Base-by-base conservation (phyloP, 2,329 filamentous ascomycete species). In the Decorospora gaudefroyi region DNA sequence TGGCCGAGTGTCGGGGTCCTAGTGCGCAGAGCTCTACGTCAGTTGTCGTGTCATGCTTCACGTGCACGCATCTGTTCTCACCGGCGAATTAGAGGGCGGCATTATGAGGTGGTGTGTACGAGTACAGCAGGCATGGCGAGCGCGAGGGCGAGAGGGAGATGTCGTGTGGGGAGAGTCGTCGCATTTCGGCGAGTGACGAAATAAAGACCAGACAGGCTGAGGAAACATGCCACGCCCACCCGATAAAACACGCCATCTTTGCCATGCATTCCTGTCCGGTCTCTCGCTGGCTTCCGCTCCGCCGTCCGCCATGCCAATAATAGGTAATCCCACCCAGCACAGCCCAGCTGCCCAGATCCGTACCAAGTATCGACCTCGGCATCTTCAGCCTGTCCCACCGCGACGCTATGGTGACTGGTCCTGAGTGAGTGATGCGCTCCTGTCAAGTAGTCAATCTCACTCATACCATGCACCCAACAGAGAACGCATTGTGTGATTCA, bases 71-170 rank as follows among this genome's bases (percentile, higher is more conserved):
- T 22, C n/a, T 22, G 36, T 46, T 11, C 55, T 55, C 43, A 58
- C 55, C 55, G 64, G 59, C 42, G 59, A 65, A 59, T 66, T 67
- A 50, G 67, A 60, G 42, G 67, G 68, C 55, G 68, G 68, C 67
- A 69, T 69, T 45, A 42, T 35, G 32, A 42, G 38, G 33, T 33
- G 46, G 48, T 42, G 44, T 36, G 51, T 42, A 45, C 43, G 44
- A 36, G 51, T 42, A 45, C 51, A 47, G 40, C 30, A 49, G 27
- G 52, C 51, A 55, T 55, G 46, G 47, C 43, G 44, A 35, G 30
- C 41, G 38, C n/a, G 11, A 37, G 36, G 45, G 12, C 29, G 35
- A 22, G 31, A 21, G 39, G 30, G n/a, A 30, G 30, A 15, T n/a
- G n/a, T n/a, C n/a, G 36, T 9, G 31, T 11, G 12, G 30, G 40